Base-by-base conservation (phyloP, 1,139 yeast genomes). In the Geotrichum histeridarum region DNA sequence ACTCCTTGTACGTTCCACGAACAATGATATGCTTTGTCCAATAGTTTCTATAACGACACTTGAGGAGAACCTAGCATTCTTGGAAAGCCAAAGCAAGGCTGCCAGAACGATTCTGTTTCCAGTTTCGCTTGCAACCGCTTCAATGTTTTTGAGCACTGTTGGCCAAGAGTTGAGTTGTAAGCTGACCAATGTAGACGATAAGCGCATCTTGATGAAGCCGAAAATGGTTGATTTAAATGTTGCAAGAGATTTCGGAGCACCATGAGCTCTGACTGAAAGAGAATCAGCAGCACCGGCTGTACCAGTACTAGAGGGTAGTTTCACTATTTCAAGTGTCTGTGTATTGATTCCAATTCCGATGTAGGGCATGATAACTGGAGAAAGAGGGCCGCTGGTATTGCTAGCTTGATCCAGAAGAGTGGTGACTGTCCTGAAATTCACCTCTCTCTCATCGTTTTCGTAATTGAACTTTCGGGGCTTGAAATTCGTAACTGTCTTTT, bases 401-500 rank as follows among this genome's bases (percentile, higher is more conserved):
- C 9, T 11, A 14, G 32, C 43, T 9, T 4, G 18, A 42, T 8
- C 9, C 12, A 18, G 31, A 9, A 51, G 35, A 1, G 45, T 44
- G n/a, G 41, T 42, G 8, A 50, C 47, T 1, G 35, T 31, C 17
- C 48, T 17, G 12, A 30, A 44, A 27, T 42, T 37, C 7, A 37
- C 15, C 4, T 11, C 31, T 18, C 48, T 43, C 9, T 50, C 18
- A 15, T 14, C 15, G 18, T 37, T 31, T 8, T 42, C 36, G 14
- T 39, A 15, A 30, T 36, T 36, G 14, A 41, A 17, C 17, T 35
- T 36, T 4, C 48, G 41, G 2, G 57, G 57, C 17, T 35, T 47
- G 41, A 70, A 65, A 53, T 67, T 74, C 6, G 66, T 64, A 3
- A 67, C 59, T 0, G 87, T 80, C 63, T 90, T 91, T 8, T 70